These are phyloP conservation scores for Lactarius sanguifluus DNA, from an alignment of 768 basidiomycete species.

Conservation along the genomic window DNA sequence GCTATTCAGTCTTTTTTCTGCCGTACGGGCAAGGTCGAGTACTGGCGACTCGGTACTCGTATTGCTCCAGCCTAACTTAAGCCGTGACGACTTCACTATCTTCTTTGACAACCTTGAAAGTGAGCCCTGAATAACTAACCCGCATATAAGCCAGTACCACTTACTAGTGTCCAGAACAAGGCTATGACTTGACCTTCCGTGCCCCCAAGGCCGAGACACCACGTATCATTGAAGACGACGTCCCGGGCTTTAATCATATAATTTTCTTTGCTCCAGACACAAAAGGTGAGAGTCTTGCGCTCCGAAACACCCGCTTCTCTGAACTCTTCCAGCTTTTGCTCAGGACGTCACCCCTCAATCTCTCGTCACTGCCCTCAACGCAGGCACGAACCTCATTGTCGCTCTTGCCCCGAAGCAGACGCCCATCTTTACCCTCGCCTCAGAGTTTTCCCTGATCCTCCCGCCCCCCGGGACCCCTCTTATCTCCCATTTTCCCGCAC, in stretches of 20 bases:
- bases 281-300: constrained; percentile 60
- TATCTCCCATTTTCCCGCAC: constrained; percentile 81
- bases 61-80: constrained; percentile 68
- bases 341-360: constrained; percentile 80
- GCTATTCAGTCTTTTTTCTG: constrained; percentile 34
- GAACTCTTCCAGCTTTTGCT: constrained; percentile 52
- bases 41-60: constrained; percentile 81
- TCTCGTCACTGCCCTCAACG: constrained; percentile 66
- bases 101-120: constrained; percentile 82
- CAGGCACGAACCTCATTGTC: constrained; percentile 79
- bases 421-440: constrained; percentile 70
- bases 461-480: constrained; percentile 83
- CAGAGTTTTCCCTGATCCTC: constrained; percentile 90
- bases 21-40: constrained; percentile 62
- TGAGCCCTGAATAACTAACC: constrained; percentile 36
- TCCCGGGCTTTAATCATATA: constrained; percentile 79
- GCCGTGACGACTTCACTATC: constrained; percentile 67
- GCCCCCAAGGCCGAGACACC: constrained; percentile 73
- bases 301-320: neutral
- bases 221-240: constrained; percentile 63
- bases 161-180: constrained; percentile 52
- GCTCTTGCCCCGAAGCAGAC: constrained; percentile 76
- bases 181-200: constrained; percentile 87
- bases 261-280: constrained; percentile 82
- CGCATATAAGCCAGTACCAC: constrained; percentile 13